phyloP scores from a whole-genome alignment of 2,329 filamentous ascomycete genomes.

The Exophiala spinifera region DNA sequence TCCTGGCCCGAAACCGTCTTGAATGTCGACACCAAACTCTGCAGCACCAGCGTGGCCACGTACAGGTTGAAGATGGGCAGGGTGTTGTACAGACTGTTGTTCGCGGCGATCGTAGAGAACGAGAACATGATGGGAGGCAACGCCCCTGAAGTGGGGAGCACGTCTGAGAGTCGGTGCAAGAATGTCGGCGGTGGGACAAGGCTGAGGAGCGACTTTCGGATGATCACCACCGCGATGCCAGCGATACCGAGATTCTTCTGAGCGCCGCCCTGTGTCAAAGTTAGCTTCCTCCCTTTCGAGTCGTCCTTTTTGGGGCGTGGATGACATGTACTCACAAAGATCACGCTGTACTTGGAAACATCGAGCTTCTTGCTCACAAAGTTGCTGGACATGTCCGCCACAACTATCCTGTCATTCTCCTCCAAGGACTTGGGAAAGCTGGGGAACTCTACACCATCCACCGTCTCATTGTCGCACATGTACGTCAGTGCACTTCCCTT shows the following conservation, averaged over 20 bases:
- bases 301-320: too few relatives aligned
- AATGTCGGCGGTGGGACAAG: conserved; percentile 65
- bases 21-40: conserved; percentile 65
- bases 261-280: conserved; percentile 57
- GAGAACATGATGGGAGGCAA: conserved; percentile 69
- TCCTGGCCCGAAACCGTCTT: conserved; percentile 75
- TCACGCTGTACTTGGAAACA: conserved; percentile 72
- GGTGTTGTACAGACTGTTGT: conserved; percentile 95
- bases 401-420: conserved; percentile 69
- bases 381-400: conserved; percentile 92
- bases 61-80: conserved; percentile 93
- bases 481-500: conserved; percentile 70
- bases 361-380: conserved; percentile 80
- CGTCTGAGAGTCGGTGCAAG: conserved; percentile 70
- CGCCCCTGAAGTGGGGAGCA: conserved; percentile 52
- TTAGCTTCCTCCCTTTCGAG: conserved; percentile 1
- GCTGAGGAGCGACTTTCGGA: conserved; percentile 74
- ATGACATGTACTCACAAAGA: conserved; percentile 67
- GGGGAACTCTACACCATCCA: conserved; percentile 77
- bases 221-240: conserved; percentile 80
- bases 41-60: conserved; percentile 84
- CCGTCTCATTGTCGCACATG: conserved; percentile 91
- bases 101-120: conserved; percentile 83
- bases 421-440: conserved; percentile 64
- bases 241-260: conserved; percentile 91